A percentile compares a stretch with the other conserved stretches of the same genome.
Evolutionary conservation across 495 filamentous ascomycete species (phyloP).

Genomic region (Cercophora sp.): DNA sequence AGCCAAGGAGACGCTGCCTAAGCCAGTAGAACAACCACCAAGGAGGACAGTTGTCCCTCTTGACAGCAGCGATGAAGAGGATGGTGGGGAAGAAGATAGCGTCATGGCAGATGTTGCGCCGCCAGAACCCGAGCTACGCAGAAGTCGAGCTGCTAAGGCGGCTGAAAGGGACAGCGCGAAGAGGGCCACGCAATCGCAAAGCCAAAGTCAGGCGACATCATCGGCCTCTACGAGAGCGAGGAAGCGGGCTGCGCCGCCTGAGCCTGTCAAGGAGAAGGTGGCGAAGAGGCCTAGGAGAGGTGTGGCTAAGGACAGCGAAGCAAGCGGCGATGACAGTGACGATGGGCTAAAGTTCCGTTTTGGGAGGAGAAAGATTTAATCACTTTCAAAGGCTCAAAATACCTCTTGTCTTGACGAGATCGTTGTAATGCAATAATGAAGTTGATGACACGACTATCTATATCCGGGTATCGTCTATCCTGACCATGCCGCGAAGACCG

Average conservation of each 20-base stretch:
- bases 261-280: constrained; percentile 31
- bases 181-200: constrained; percentile 22
- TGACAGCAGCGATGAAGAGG: constrained; percentile 42
- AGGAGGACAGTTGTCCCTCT: constrained; percentile 22
- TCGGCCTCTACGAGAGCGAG: constrained; percentile 17
- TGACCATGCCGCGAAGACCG: too few relatives aligned
- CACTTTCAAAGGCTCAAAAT: too few relatives aligned
- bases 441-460: not conserved
- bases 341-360: constrained; percentile 53
- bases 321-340: constrained; percentile 43
- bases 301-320: constrained; percentile 34
- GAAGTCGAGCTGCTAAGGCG: constrained; percentile 27
- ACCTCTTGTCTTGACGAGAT: too few relatives aligned
- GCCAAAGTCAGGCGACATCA: constrained; percentile 33
- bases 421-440: not conserved
- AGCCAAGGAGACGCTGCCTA: not conserved
- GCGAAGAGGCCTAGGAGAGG: constrained; percentile 42
- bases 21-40: not conserved
- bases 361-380: constrained; percentile 26
- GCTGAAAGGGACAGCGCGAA: constrained; percentile 26
- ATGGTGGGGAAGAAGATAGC: constrained; percentile 11
- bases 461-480: constrained; percentile 27
- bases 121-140: constrained; percentile 16
- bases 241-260: constrained; percentile 37
- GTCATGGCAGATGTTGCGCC: not conserved